A percentile compares a stretch with the other conserved stretches of the same genome.
These are phyloP conservation scores for Vachellia pachyceras DNA, from an alignment of 306 rosid species.

Conservation along the genomic window DNA sequence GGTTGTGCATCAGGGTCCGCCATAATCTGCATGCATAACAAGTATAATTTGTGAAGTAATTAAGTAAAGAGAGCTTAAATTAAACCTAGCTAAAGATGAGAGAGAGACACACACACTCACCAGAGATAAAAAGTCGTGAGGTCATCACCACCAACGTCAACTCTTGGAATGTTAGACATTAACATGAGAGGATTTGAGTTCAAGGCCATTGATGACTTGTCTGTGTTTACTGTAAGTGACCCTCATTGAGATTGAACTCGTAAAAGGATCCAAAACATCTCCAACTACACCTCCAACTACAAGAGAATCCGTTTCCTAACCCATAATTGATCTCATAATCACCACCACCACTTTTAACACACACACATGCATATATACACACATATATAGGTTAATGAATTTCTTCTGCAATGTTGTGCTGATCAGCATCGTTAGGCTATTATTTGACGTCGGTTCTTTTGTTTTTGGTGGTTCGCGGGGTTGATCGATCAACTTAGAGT, in stretches of 20 bases:
- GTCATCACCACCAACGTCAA: constrained; percentile 47
- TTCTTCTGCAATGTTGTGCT: not conserved
- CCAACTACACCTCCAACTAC: constrained; percentile 44
- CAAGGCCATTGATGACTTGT: constrained; percentile 37
- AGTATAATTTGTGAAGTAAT: not conserved
- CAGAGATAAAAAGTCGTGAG: constrained; percentile 38
- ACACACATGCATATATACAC: not conserved
- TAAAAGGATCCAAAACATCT: constrained; percentile 42
- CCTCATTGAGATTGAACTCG: constrained; percentile 25
- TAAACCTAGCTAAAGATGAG: not conserved
- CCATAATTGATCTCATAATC: too few species aligned
- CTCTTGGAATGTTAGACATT: constrained; percentile 38
- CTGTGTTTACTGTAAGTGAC: constrained; percentile 28
- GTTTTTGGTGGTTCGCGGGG: not conserved
- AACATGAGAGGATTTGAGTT: constrained; percentile 45
- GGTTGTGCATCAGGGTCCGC: constrained; percentile 50
- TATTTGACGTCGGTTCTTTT: not conserved
- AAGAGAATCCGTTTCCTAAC: not conserved
- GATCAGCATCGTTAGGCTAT: not conserved
- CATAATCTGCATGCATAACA: constrained; percentile 35
- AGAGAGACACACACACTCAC: not conserved
- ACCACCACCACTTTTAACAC: not conserved
- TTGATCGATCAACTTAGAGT: not conserved
- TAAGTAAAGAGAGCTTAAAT: not conserved
- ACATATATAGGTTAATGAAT: not conserved